Percentiles rank a stretch among this genome's conserved stretches.
Conservation (phyloP, 2,329 filamentous ascomycete species). For the Sporothrix phasma region DNA sequence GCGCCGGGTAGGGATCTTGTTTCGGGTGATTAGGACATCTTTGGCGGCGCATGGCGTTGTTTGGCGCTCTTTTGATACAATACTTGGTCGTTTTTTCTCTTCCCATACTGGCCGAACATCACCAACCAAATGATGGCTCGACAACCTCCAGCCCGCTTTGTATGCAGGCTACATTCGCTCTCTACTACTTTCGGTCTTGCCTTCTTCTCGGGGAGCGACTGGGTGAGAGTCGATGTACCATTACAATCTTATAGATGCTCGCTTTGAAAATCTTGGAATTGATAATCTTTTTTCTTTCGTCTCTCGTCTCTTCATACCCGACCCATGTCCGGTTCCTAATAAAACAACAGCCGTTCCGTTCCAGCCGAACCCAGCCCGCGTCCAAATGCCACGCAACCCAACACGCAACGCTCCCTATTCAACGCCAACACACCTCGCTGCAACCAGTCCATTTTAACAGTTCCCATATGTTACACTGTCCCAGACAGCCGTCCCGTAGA, state of each 20-base stretch:
- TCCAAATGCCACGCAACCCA: neutral
- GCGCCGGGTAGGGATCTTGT: neutral
- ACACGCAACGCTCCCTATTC: neutral
- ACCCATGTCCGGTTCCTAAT: neutral
- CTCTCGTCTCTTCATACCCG: neutral
- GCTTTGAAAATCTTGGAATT: neutral
- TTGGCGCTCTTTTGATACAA: neutral
- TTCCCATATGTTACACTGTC: conserved; percentile 5
- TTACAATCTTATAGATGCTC: too few relatives aligned
- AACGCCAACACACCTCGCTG: neutral
- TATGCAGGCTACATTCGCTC: neutral
- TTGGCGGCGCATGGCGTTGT: neutral
- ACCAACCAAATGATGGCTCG: neutral
- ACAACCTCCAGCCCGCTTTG: neutral
- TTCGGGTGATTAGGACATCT: neutral
- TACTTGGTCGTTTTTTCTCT: neutral
- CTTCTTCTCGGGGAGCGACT: neutral
- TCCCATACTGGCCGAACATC: neutral
- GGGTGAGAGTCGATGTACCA: too few relatives aligned
- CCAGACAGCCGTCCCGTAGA: neutral
- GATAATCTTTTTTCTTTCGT: neutral
- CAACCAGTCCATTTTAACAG: neutral
- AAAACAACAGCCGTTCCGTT: neutral
- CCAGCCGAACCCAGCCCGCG: neutral
- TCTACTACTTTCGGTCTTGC: too few relatives aligned